Evolutionary conservation across 1,139 yeast species (phyloP).

Genomic region (Saccharomycopsis crataegensis): DNA sequence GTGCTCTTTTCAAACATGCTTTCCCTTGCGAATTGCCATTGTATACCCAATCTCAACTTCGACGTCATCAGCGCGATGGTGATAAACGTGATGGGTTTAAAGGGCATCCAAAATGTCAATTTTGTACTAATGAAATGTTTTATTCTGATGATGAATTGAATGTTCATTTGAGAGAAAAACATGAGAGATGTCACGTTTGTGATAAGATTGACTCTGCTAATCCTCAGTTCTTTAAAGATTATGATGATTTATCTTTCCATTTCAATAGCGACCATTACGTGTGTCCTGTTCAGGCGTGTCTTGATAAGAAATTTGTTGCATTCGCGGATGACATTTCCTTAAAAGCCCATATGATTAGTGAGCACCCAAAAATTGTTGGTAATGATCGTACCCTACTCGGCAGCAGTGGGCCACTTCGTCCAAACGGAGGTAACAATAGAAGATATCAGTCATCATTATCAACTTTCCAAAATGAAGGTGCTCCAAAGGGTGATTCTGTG

Average conservation of each 20-base stretch:
- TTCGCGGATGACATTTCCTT: constrained; percentile 81
- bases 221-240: constrained; percentile 76
- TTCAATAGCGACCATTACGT: constrained; percentile 67
- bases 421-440: constrained; percentile 19
- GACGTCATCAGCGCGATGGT: constrained; percentile 65
- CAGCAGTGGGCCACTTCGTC: not conserved
- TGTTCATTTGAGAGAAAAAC: constrained; percentile 74
- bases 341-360: constrained; percentile 80
- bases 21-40: constrained; percentile 66
- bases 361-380: constrained; percentile 57
- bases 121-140: constrained; percentile 67
- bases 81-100: constrained; percentile 56
- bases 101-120: constrained; percentile 88
- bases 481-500: constrained; percentile 30
- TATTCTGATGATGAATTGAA: constrained; percentile 86
- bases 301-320: constrained; percentile 87
- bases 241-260: constrained; percentile 67
- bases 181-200: constrained; percentile 88
- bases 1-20: constrained; percentile 67
- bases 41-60: constrained; percentile 55
- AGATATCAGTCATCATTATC: constrained; percentile 65
- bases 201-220: constrained; percentile 50
- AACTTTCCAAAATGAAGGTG: constrained; percentile 36
- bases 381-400: not conserved
- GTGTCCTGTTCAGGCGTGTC: constrained; percentile 75